Evolutionary conservation across 1,139 yeast species (phyloP).

Genomic region (Pichia sp.): DNA sequence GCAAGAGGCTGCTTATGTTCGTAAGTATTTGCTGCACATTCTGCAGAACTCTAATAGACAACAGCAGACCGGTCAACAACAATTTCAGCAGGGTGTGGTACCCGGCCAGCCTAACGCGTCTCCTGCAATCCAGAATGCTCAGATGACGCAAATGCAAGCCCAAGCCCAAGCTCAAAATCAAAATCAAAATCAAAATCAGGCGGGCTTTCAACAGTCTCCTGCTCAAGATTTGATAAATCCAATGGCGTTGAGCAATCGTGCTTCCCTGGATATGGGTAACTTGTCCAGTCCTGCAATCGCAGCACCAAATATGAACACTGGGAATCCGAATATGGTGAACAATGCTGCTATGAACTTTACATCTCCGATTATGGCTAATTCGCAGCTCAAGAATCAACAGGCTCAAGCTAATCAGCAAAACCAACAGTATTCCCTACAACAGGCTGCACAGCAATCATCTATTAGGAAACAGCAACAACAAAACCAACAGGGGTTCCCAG

Average conservation of each 20-base stretch:
- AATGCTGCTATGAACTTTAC: not conserved
- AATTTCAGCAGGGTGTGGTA: constrained; percentile 11
- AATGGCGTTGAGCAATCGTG: too few relatives aligned
- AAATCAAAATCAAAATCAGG: not conserved
- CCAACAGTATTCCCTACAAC: constrained; percentile 4
- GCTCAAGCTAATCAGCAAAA: constrained; percentile 4
- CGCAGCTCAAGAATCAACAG: constrained; percentile 5
- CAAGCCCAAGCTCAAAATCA: not conserved
- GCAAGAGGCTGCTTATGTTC: constrained; percentile 35
- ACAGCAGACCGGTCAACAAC: constrained; percentile 18
- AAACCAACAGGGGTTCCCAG: constrained; percentile 1
- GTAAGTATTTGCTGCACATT: constrained; percentile 28
- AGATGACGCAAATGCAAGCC: not conserved
- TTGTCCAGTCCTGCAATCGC: constrained; percentile 9
- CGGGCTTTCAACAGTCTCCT: not conserved
- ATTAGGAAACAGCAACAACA: constrained; percentile 10
- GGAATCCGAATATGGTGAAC: too few relatives aligned
- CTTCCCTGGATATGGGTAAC: constrained; percentile 2
- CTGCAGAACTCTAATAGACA: constrained; percentile 15
- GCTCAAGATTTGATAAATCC: not conserved
- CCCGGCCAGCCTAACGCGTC: not conserved
- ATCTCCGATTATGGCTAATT: constrained; percentile 10
- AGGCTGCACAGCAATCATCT: constrained; percentile 8
- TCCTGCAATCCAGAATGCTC: not conserved
- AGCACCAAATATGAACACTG: constrained; percentile 8